Evolutionary conservation across 805 yeast species (phyloP), one percentile per base, ranked within the genome.

Genomic region (Hyphopichia homilentoma): DNA sequence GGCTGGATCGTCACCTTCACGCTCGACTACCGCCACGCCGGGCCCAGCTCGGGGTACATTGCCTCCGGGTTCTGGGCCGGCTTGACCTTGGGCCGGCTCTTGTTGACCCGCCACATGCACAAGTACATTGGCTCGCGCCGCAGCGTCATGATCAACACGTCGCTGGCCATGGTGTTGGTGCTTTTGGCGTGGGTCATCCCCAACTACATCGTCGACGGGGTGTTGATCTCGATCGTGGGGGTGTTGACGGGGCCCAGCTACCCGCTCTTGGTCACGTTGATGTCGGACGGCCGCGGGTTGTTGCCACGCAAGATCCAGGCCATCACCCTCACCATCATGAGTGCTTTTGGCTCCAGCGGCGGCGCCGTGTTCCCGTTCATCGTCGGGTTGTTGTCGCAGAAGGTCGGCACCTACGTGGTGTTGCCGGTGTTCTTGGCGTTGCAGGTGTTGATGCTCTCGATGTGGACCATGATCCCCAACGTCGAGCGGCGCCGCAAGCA

Each of bases 61-160:
- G 77, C 82, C 0, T 73, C 86, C 4, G 81, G 84, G 11, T 82
- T 72, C 49, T 82, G 88, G 88, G 70, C 73, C 17, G 90, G 90
- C 1, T 49, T 82, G 15, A 77, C 88, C 0, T 40, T 70, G 9
- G 90, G 89, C 0, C 59, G 90, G 39, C 52, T 82, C 23, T 42
- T 63, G 3, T 53, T 82, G 5, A 71, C 77, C 1, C 54, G 65
- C 18, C 40, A 52, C 0, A 43, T 68, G n/a, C 66, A 68, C 30
- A 57, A 55, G 26, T 33, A 37, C 5, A 27, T 67, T 16, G 79
- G 79, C 4, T 65, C 68, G 5, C 59, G 75, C 39, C 53, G 77
- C 37, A 64, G 70, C 6, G 68, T 71, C 25, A 41, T 62, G 12
- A 29, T 72, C 9, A 41, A 62, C 32, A 35, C 60, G 2, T 3